These are phyloP conservation scores for Cladosporium velox DNA, from an alignment of 2,329 filamentous ascomycete species.

Conservation along the genomic window DNA sequence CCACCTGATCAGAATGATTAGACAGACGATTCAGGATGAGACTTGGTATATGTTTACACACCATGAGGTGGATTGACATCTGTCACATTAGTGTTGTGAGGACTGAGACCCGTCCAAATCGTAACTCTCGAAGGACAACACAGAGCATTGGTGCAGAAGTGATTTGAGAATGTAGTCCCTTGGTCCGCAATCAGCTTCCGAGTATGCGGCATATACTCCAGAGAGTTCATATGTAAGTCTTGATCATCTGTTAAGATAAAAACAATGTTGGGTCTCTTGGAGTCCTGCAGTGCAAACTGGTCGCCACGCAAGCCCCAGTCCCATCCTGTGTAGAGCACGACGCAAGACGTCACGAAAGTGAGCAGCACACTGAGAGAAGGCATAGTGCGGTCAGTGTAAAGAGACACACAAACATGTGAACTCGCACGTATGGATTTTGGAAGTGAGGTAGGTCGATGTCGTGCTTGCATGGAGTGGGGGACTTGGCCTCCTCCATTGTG, in stretches of 20 bases:
- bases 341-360: neutral
- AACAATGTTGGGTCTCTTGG: slow-evolving; percentile 57
- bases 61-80: slow-evolving; percentile 58
- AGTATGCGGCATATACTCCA: slow-evolving; percentile 62
- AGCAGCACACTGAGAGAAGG: neutral
- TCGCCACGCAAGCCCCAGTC: neutral
- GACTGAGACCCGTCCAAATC: slow-evolving; percentile 65
- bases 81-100: slow-evolving; percentile 72
- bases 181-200: slow-evolving; percentile 24
- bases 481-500: neutral
- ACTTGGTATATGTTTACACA: slow-evolving; percentile 34
- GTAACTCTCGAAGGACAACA: slow-evolving; percentile 70
- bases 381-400: neutral
- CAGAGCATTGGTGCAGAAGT: slow-evolving; percentile 67
- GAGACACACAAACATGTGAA: too few relatives aligned
- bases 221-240: slow-evolving; percentile 62
- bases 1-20: slow-evolving; percentile 36
- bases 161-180: slow-evolving; percentile 55
- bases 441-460: neutral
- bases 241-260: slow-evolving; percentile 71
- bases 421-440: neutral
- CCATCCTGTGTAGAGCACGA: neutral
- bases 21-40: neutral
- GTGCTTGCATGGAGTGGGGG: neutral
- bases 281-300: neutral